phyloP scores from a whole-genome alignment of 2,329 filamentous ascomycete genomes.

The Aspergillus piperis region DNA sequence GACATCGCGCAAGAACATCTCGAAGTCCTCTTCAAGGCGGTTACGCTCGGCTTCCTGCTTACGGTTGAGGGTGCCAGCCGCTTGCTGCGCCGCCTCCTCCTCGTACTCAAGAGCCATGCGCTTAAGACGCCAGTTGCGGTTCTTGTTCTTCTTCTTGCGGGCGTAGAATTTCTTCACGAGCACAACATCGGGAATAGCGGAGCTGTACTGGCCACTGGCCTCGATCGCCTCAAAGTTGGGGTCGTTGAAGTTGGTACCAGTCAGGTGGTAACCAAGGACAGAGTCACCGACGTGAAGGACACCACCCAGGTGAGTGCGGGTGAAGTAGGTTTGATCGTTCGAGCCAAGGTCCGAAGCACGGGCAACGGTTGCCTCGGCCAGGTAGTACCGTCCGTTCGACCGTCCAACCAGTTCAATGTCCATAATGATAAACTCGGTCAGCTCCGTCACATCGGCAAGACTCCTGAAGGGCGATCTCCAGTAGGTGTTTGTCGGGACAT shows the following conservation, averaged over 20 bases:
- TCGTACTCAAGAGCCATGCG: conserved; percentile 89
- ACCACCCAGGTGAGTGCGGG: conserved; percentile 83
- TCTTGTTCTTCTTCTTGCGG: conserved; percentile 77
- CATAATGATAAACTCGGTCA: conserved; percentile 91
- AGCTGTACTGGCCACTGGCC: conserved; percentile 71
- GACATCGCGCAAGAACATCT: conserved; percentile 94
- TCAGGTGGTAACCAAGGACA: conserved; percentile 89
- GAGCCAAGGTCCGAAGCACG: conserved; percentile 80
- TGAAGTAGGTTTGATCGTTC: conserved; percentile 87
- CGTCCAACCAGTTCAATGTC: conserved; percentile 82
- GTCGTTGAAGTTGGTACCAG: conserved; percentile 91
- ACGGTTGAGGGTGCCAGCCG: conserved; percentile 47
- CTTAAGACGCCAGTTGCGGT: conserved; percentile 90
- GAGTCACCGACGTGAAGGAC: conserved; percentile 87
- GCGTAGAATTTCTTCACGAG: conserved; percentile 97
- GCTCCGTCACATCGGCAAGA: conserved; percentile 78
- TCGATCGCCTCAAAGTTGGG: conserved; percentile 81
- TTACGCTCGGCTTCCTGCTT: conserved; percentile 72
- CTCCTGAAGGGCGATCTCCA: conserved; percentile 87
- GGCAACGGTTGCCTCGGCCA: conserved; percentile 86
- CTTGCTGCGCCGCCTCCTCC: conserved; percentile 51
- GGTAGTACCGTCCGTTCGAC: conserved; percentile 76
- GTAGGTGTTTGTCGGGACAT: conserved; percentile 79
- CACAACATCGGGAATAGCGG: conserved; percentile 84
- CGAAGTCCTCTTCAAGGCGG: conserved; percentile 87